Conservation (phyloP, 2,329 filamentous ascomycete species). For the Fusarium mangiferae region DNA sequence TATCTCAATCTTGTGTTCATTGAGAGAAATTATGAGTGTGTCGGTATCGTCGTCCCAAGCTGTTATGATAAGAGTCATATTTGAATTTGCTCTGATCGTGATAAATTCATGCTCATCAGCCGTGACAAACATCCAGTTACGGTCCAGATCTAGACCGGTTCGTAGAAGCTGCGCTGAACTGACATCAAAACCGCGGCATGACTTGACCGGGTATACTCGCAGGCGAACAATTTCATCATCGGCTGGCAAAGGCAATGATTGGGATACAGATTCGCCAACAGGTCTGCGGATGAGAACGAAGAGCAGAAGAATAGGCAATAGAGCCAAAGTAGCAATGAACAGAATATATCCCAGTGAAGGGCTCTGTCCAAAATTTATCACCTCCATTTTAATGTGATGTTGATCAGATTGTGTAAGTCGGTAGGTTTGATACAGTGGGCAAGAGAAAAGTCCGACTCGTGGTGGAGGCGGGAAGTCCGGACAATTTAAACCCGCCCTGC, state of each 20-base stretch:
- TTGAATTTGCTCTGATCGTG: conserved; percentile 69
- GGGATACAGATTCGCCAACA: not conserved
- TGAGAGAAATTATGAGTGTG: conserved; percentile 60
- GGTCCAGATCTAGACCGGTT: conserved; percentile 69
- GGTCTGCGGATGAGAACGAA: conserved; percentile 6
- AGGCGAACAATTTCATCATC: conserved; percentile 49
- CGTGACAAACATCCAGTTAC: conserved; percentile 74
- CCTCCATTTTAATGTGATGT: not conserved
- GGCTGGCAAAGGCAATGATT: conserved; percentile 17
- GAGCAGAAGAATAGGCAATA: conserved; percentile 14
- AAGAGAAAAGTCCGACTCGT: not conserved
- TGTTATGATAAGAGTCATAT: conserved; percentile 68
- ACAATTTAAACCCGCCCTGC: conserved; percentile 1
- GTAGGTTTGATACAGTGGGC: not conserved
- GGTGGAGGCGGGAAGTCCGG: conserved; percentile 1
- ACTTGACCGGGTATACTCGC: conserved; percentile 73
- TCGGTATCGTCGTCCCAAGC: conserved; percentile 49
- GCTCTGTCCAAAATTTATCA: not conserved
- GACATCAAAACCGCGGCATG: conserved; percentile 70
- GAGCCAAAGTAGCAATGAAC: not conserved
- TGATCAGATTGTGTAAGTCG: not conserved
- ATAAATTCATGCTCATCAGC: conserved; percentile 64
- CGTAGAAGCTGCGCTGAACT: conserved; percentile 61
- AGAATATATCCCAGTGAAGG: conserved; percentile 1
- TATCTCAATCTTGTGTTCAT: conserved; percentile 56